Evolutionary conservation across 2,329 filamentous ascomycete genomes (phyloP).

Genomic region (Elsinoe ampelina): DNA sequence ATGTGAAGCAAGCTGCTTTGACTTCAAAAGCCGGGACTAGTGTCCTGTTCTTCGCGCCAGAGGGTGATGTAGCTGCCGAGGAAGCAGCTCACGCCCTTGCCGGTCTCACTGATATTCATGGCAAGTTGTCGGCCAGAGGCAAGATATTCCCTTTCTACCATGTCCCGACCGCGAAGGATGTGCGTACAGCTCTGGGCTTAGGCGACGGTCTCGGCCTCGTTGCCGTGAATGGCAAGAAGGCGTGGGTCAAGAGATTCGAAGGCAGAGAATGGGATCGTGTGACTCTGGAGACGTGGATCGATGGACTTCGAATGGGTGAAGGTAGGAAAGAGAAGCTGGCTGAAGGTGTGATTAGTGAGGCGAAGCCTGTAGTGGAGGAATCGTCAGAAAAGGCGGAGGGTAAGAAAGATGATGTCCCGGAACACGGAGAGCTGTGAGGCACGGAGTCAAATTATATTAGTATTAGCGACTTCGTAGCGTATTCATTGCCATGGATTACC

Average conservation of each 20-base stretch:
- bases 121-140: constrained; percentile 60
- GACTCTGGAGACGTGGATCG: constrained; percentile 75
- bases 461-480: background rate
- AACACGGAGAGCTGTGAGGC: constrained; percentile 25
- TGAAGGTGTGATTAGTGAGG: constrained; percentile 35
- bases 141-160: constrained; percentile 77
- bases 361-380: constrained; percentile 20
- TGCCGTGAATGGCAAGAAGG: constrained; percentile 73
- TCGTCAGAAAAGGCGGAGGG: constrained; percentile 5
- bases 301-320: constrained; percentile 83
- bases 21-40: constrained; percentile 70
- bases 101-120: constrained; percentile 61
- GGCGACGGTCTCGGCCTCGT: constrained; percentile 58
- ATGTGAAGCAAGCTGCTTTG: constrained; percentile 61
- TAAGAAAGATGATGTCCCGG: constrained; percentile 18
- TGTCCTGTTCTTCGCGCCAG: constrained; percentile 63
- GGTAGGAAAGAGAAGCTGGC: constrained; percentile 64
- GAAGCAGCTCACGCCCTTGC: constrained; percentile 35
- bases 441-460: background rate
- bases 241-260: constrained; percentile 71
- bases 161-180: constrained; percentile 36
- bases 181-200: constrained; percentile 57
- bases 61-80: constrained; percentile 35
- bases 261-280: constrained; percentile 45
- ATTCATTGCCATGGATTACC: background rate